Evolutionary conservation across 2,329 filamentous ascomycete genomes (phyloP).

Genomic region (Hypoxylon sp.): DNA sequence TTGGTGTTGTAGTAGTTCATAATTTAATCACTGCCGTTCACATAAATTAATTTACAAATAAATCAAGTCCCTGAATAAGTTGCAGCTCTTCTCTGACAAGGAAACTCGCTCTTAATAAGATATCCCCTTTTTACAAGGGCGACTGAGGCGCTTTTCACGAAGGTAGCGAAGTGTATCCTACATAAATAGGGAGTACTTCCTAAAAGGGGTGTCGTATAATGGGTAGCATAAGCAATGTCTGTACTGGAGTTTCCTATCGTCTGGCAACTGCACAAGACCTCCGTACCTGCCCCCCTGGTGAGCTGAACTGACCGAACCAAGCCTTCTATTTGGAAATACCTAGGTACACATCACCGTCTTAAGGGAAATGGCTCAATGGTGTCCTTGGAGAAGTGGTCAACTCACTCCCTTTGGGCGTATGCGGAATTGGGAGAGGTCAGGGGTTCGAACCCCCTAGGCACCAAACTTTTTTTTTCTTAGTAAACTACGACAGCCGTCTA

Average conservation of each 20-base stretch:
- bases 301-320: neutral
- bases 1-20: neutral
- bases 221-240: neutral
- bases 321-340: neutral
- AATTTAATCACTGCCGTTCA: neutral
- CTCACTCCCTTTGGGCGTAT: neutral
- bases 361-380: neutral
- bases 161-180: neutral
- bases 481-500: neutral
- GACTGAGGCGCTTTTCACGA: neutral
- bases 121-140: neutral
- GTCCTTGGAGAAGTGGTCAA: slow-evolving; percentile 2
- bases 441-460: slow-evolving; percentile 1
- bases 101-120: neutral
- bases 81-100: neutral
- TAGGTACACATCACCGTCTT: neutral
- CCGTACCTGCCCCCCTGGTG: too few relatives aligned
- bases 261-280: neutral
- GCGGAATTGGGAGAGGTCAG: slow-evolving; percentile 1
- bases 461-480: neutral
- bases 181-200: neutral
- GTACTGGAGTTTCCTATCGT: neutral
- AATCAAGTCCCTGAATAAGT: neutral
- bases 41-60: neutral
- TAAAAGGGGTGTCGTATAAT: neutral